Evolutionary conservation across 768 basidiomycete genomes (phyloP).

Genomic region (Agaricus bisporus): DNA sequence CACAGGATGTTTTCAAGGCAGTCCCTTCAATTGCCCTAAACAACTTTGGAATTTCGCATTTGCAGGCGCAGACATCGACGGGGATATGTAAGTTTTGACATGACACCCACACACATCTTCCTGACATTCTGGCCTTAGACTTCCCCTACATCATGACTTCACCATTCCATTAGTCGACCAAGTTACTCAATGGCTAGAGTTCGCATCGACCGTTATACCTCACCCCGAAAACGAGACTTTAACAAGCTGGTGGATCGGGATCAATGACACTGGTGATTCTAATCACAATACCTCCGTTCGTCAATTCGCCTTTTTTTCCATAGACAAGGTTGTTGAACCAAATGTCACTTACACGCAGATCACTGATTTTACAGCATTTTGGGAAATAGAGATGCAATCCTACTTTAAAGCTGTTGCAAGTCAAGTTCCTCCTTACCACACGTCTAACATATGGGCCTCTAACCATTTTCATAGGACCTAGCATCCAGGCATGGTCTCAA

Average conservation of each 20-base stretch:
- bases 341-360: constrained; percentile 24
- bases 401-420: constrained; percentile 47
- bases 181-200: constrained; percentile 42
- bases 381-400: constrained; percentile 41
- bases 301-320: background rate
- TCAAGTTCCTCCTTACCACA: constrained; percentile 1
- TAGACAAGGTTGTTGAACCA: background rate
- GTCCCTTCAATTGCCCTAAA: constrained; percentile 33
- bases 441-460: background rate
- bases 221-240: constrained; percentile 37
- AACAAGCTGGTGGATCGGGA: constrained; percentile 54
- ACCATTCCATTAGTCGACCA: constrained; percentile 42
- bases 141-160: constrained; percentile 42
- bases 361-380: constrained; percentile 41
- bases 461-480: constrained; percentile 13
- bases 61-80: constrained; percentile 44
- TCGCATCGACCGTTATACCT: constrained; percentile 38
- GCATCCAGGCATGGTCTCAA: constrained; percentile 35
- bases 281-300: constrained; percentile 30
- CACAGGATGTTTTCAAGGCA: constrained; percentile 43
- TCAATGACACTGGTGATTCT: constrained; percentile 52
- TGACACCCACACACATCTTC: background rate
- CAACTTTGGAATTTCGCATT: constrained; percentile 55
- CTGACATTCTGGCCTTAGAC: constrained; percentile 18
- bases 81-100: constrained; percentile 23